A percentile compares a stretch with the other conserved stretches of the same genome.
phyloP scores from a whole-genome alignment of 164 flowering plant species.

The Umbellularia californica region DNA sequence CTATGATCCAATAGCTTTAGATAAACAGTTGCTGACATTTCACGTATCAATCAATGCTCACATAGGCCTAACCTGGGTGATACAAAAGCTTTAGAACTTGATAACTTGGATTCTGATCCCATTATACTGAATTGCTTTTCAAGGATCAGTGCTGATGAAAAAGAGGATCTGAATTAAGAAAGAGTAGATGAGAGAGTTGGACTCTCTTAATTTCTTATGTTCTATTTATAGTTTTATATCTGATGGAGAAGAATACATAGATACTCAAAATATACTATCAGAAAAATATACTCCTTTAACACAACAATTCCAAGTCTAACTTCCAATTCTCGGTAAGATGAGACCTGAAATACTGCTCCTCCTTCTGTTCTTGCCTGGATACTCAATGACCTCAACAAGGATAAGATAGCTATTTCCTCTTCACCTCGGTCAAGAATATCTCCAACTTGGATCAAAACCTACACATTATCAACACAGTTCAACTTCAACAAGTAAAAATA shows the following conservation, averaged over 20 bases:
- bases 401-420: constrained; percentile 86
- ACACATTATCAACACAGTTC: constrained; percentile 5
- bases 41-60: too few relatives aligned
- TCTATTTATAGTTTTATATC: not conserved
- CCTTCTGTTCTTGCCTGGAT: constrained; percentile 70
- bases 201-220: not conserved
- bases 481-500: not conserved
- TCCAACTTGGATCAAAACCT: constrained; percentile 92
- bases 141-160: not conserved
- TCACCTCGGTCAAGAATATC: constrained; percentile 89
- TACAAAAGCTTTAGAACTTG: too few relatives aligned
- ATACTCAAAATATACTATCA: not conserved
- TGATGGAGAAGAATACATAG: not conserved
- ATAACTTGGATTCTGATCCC: too few relatives aligned
- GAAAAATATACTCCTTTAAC: not conserved
- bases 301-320: not conserved
- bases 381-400: constrained; percentile 69
- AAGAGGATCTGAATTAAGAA: not conserved
- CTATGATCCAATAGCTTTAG: too few relatives aligned
- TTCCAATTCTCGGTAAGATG: constrained; percentile 11
- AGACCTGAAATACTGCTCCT: constrained; percentile 98
- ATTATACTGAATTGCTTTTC: not conserved
- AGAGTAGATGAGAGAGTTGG: not conserved
- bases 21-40: too few relatives aligned
- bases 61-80: too few relatives aligned